Percentiles rank a stretch among this genome's conserved stretches.
These are phyloP conservation scores for Drechslerella coelobrocha DNA, from an alignment of 2,329 filamentous ascomycete species.

Conservation along the genomic window DNA sequence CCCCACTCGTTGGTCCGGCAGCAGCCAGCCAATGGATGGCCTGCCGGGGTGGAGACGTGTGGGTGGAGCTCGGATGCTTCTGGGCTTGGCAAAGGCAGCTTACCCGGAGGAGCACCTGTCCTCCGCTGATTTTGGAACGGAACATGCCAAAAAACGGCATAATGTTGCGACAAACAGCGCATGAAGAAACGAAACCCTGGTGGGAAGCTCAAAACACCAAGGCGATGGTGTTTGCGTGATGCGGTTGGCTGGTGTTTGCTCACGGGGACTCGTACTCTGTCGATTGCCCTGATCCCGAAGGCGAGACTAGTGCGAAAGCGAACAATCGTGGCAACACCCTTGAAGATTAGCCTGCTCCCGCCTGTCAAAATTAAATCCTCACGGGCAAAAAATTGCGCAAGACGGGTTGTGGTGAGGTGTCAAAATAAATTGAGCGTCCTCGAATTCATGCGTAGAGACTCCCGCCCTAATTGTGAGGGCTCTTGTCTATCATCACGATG, in stretches of 20 bases:
- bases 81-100: background rate
- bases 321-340: background rate
- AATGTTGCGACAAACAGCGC: background rate
- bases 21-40: background rate
- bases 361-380: constrained; percentile 30
- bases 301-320: background rate
- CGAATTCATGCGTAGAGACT: no score
- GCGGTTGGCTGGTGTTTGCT: background rate
- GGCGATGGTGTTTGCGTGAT: background rate
- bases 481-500: no score
- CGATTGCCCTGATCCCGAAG: no score
- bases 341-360: constrained; percentile 47
- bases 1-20: background rate
- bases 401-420: constrained; percentile 23
- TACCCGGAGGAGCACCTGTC: constrained; percentile 1
- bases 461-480: no score
- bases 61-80: background rate
- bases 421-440: constrained; percentile 8
- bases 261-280: no score
- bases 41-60: background rate
- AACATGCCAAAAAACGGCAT: background rate
- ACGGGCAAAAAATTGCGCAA: constrained; percentile 48
- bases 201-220: background rate
- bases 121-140: background rate
- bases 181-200: background rate